A percentile compares a stretch with the other conserved stretches of the same genome.
Evolutionary conservation across 192 early-diverging fungal species (phyloP).

Genomic region (Coemansia sp.): DNA sequence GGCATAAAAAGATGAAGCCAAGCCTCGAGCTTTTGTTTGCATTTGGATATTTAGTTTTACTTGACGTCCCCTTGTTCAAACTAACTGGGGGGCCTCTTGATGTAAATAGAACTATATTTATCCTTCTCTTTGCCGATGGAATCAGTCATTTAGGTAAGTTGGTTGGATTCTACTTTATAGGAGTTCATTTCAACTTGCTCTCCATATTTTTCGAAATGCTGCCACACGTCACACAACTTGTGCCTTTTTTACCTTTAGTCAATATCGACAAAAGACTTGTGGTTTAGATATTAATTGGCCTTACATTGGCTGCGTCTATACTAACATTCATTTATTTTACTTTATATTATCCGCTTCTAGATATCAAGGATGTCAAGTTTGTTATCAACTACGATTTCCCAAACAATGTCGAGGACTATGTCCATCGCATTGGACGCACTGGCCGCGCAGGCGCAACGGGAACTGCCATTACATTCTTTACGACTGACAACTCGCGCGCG

Average conservation of each 20-base stretch:
- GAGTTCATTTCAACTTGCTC: slow-evolving; percentile 12
- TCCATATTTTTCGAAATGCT: background rate
- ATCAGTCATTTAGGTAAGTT: slow-evolving; percentile 9
- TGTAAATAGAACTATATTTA: background rate
- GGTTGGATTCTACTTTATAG: slow-evolving; percentile 11
- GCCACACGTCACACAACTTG: background rate
- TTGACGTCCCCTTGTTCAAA: background rate
- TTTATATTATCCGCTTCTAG: slow-evolving; percentile 36
- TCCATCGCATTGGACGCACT: slow-evolving; percentile 96
- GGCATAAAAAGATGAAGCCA: background rate
- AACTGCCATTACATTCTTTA: slow-evolving; percentile 93
- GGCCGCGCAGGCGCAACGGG: slow-evolving; percentile 91
- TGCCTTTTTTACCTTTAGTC: background rate
- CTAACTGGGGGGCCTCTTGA: background rate
- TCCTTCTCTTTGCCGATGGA: slow-evolving; percentile 6
- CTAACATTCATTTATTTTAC: background rate
- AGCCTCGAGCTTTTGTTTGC: background rate
- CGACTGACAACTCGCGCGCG: slow-evolving; percentile 79
- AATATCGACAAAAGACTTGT: too few relatives aligned
- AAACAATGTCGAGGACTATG: slow-evolving; percentile 85
- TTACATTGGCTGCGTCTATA: background rate
- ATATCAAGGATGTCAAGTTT: slow-evolving; percentile 94
- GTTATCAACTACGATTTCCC: slow-evolving; percentile 98
- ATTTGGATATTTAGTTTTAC: background rate
- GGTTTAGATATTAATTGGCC: background rate